phyloP scores from a whole-genome alignment of 257 asterid genomes.

The Verbascum thapsus region DNA sequence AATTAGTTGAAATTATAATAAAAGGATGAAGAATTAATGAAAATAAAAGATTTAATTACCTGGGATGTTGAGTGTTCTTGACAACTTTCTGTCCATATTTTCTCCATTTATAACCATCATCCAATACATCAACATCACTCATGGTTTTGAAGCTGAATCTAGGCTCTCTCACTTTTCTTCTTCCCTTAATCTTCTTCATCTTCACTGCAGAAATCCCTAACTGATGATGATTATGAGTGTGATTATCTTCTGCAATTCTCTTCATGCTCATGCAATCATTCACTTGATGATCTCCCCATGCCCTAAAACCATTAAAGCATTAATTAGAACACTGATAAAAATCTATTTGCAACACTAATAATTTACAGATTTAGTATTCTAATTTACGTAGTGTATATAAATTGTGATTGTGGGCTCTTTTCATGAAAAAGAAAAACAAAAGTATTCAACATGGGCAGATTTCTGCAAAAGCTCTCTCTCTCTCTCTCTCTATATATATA shows the following conservation, averaged over 20 bases:
- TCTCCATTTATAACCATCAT: slow-evolving; percentile 98
- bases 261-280: slow-evolving; percentile 56
- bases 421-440: no score
- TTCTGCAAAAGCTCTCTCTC: no score
- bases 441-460: no score
- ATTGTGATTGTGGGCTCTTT: no score
- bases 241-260: slow-evolving; percentile 48
- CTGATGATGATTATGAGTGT: slow-evolving; percentile 2
- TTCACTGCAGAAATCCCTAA: slow-evolving; percentile 60
- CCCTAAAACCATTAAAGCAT: slow-evolving; percentile 40
- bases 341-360: no score
- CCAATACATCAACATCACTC: slow-evolving; percentile 91
- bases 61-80: slow-evolving; percentile 94
- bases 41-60: slow-evolving; percentile 38
- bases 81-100: slow-evolving; percentile 97
- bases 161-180: slow-evolving; percentile 92
- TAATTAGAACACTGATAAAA: not conserved
- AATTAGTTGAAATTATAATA: no score
- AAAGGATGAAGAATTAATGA: not conserved
- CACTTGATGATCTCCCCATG: slow-evolving; percentile 54
- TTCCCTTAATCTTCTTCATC: slow-evolving; percentile 76
- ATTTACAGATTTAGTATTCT: no score
- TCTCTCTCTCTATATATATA: no score
- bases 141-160: slow-evolving; percentile 94
- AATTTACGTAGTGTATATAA: no score